Evolutionary conservation across 192 early-diverging fungal genomes (phyloP).

Genomic region (Linnemannia schmuckeri): DNA sequence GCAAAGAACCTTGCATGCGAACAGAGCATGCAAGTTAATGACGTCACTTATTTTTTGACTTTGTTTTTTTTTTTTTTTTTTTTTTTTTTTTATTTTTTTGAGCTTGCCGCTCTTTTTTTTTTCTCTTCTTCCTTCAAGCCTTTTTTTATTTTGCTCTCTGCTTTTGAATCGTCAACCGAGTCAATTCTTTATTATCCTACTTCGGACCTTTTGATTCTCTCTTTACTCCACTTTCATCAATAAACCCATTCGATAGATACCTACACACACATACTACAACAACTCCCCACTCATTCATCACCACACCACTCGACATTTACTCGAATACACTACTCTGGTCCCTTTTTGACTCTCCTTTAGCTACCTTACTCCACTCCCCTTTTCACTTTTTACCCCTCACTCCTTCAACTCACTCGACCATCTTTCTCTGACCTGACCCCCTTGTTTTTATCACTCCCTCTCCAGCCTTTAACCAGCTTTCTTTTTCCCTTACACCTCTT

Average conservation of each 20-base stretch:
- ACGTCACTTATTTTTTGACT: background rate
- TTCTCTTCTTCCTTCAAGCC: background rate
- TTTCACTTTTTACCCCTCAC: background rate
- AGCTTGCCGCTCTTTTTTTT: background rate
- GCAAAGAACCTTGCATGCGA: too few species aligned
- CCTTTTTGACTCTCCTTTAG: background rate
- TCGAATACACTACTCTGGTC: background rate
- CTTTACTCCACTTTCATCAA: background rate
- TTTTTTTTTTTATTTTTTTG: background rate
- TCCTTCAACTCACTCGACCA: background rate
- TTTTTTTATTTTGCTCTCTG: background rate
- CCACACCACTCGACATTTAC: background rate
- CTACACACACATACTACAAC: background rate
- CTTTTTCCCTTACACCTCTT: background rate
- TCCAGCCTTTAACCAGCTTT: background rate
- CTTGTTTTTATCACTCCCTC: conserved; percentile 3
- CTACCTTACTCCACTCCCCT: background rate
- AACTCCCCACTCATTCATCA: background rate
- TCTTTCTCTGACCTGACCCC: background rate
- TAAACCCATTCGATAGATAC: background rate
- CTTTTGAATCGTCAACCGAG: background rate
- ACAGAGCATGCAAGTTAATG: background rate
- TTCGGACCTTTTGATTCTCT: background rate
- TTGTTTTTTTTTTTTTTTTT: conserved; percentile 6
- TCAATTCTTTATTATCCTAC: background rate